phyloP scores from a whole-genome alignment of 495 filamentous ascomycete genomes.

The Lasiosphaeria hispida region DNA sequence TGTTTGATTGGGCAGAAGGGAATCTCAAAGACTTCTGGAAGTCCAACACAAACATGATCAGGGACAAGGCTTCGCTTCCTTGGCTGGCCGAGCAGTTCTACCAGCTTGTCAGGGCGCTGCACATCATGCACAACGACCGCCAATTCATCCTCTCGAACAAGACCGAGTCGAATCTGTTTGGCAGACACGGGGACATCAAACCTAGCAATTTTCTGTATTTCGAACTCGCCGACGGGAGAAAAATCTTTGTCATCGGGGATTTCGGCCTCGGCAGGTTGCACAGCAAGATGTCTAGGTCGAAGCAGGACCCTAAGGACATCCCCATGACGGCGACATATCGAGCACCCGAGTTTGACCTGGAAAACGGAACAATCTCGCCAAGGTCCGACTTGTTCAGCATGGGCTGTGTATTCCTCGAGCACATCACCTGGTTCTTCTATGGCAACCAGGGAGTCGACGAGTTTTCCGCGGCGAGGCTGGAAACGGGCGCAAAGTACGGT shows the following conservation, averaged over 20 bases:
- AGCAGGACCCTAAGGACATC: not conserved
- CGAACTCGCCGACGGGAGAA: not conserved
- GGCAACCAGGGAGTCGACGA: not conserved
- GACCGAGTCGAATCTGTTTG: not conserved
- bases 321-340: conserved; percentile 10
- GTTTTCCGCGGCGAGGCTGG: not conserved
- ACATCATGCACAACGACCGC: conserved; percentile 7
- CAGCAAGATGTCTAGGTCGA: not conserved
- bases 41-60: not conserved
- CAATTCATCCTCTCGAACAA: not conserved
- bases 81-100: conserved; percentile 10
- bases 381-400: conserved; percentile 10
- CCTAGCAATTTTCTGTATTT: conserved; percentile 8
- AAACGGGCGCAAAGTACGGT: not conserved
- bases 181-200: conserved; percentile 11
- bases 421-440: conserved; percentile 9
- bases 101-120: not conserved
- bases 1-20: conserved; percentile 10
- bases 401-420: conserved; percentile 12
- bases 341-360: conserved; percentile 12
- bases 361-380: not conserved
- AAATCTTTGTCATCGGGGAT: not conserved
- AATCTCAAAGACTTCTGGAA: conserved; percentile 8
- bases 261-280: conserved; percentile 8
- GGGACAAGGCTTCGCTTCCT: not conserved